Conservation (phyloP, 1,284 basidiomycete species). For the Farysia itapuensis region DNA sequence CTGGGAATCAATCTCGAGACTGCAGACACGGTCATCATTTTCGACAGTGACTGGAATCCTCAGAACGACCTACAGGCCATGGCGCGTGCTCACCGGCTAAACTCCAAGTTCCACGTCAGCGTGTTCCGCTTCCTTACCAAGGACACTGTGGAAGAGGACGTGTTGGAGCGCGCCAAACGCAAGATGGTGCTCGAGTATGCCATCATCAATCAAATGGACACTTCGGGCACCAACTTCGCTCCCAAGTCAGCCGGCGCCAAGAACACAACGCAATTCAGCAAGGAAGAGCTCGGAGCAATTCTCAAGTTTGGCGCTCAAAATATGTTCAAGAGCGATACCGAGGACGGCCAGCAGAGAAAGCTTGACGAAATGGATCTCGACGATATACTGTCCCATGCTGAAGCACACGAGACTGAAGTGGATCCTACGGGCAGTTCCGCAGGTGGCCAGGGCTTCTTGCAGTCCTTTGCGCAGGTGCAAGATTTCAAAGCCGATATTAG, state of each 20-base stretch:
- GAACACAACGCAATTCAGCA: conserved; percentile 74
- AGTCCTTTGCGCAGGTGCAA: conserved; percentile 91
- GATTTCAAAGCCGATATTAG: conserved; percentile 91
- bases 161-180: conserved; percentile 94
- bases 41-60: conserved; percentile 85
- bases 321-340: conserved; percentile 97
- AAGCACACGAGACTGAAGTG: conserved; percentile 91
- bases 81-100: conserved; percentile 75
- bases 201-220: conserved; percentile 99
- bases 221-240: conserved; percentile 88
- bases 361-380: conserved; percentile 99
- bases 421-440: conserved; percentile 72
- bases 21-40: conserved; percentile 97
- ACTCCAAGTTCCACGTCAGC: conserved; percentile 85
- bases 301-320: conserved; percentile 98
- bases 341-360: conserved; percentile 83
- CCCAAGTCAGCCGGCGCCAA: conserved; percentile 66
- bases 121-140: conserved; percentile 97
- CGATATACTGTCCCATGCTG: conserved; percentile 93
- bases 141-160: conserved; percentile 98
- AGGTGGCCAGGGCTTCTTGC: conserved; percentile 93
- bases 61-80: conserved; percentile 99
- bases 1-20: conserved; percentile 67
- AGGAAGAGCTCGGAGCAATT: conserved; percentile 96
- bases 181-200: conserved; percentile 99